Evolutionary conservation across 225 moss, liverwort and hornwort species (phyloP), one percentile per base, ranked within the genome.

Genomic region (Bryoerythrophyllum caledonicum): DNA sequence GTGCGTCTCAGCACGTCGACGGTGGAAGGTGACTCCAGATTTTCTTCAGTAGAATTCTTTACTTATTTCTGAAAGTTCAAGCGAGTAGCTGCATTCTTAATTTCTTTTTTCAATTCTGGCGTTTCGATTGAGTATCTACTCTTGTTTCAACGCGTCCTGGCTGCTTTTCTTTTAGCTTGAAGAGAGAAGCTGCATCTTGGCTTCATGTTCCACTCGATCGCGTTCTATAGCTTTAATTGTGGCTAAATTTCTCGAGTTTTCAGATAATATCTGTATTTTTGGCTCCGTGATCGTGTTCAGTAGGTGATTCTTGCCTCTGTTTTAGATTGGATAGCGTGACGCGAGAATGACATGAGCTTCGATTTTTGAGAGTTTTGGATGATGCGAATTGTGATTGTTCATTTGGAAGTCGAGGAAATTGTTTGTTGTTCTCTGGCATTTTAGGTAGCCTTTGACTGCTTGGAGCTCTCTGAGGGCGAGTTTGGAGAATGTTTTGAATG

Each of bases 1-100:
- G 80, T 68, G 86, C 67, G 41, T 80, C 79, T 23, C 75, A 77
- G 49, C 82, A 83, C 38, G n/a, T 74, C 44, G 71, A 37, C 7
- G 78, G 80, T 64, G 82, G 82, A 63, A 83, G 86, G 82, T 86
- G 80, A 67, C 35, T 59, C n/a, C 7, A 27, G 43, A 25, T 61
- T 23, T 15, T 4, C 10, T 56, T 13, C 6, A 5, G n/a, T 53
- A 21, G 6, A 53, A 14, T 53, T 37, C 1, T 7, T 38, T 26
- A 68, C 51, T 70, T 2, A 65, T 24, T 40, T 38, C 25, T 38
- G 2, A 11, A 13, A 21, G 19, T 12, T 41, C 5, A 3, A 19
- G 32, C 49, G 68, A 65, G n/a, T 52, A 30, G 13, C 30, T 63
- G 57, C 23, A 28, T 78, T 60, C 11, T 51, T 63, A 57, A 44